Evolutionary conservation across 2,329 filamentous ascomycete species (phyloP).

Genomic region (Trichoderma pleuroti): DNA sequence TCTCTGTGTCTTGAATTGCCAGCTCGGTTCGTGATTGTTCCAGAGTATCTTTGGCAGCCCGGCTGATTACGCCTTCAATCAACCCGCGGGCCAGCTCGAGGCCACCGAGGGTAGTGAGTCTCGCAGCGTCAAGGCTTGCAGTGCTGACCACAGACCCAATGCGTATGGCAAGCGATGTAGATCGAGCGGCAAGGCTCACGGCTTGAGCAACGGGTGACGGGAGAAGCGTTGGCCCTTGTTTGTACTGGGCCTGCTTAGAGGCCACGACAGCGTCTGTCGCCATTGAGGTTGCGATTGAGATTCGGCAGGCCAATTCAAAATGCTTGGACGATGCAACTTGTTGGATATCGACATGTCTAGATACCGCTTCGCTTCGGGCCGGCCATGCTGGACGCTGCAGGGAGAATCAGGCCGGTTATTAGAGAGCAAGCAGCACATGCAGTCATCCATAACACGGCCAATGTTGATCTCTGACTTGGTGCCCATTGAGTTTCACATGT

Average conservation of each 20-base stretch:
- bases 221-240: conserved; percentile 46
- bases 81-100: conserved; percentile 54
- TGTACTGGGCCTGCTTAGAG: conserved; percentile 5
- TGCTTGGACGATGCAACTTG: neutral
- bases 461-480: conserved; percentile 8
- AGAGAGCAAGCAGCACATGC: neutral
- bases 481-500: conserved; percentile 17
- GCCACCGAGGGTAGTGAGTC: conserved; percentile 54
- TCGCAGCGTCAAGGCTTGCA: conserved; percentile 51
- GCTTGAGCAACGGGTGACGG: conserved; percentile 55
- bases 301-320: neutral
- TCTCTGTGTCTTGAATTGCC: conserved; percentile 52
- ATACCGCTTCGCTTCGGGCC: neutral
- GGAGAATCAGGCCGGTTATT: neutral
- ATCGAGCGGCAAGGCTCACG: conserved; percentile 59
- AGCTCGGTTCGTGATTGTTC: conserved; percentile 44
- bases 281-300: neutral
- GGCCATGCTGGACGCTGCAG: neutral
- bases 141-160: conserved; percentile 50
- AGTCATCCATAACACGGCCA: neutral
- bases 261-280: neutral
- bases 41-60: conserved; percentile 50
- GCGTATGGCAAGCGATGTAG: conserved; percentile 55
- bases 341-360: neutral
- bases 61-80: conserved; percentile 51